Base-by-base conservation (phyloP, 192 early-diverging fungal species). In the Podila clonocystis region DNA sequence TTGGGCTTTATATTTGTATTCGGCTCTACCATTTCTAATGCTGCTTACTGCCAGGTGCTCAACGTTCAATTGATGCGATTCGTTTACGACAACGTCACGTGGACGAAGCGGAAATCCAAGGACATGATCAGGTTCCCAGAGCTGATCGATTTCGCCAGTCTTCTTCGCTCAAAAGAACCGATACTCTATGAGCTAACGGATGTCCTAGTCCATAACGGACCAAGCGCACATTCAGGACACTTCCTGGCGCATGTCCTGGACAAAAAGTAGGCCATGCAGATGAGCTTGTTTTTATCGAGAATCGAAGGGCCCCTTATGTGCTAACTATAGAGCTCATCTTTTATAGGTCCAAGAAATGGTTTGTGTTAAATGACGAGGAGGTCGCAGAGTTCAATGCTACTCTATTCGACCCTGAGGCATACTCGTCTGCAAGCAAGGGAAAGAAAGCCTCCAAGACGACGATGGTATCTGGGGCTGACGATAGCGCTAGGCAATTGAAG, bases 51-150 rank as follows among this genome's bases (percentile, higher is more conserved):
- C 4, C 49, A 80, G 77, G 71, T 71, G 5, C 68, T 84, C 9
- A 84, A 74, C 22, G 65, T 84, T 22, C 83, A 84, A n/a, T 11
- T 84, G 33, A 82, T 84, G 80, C 82, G 83, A 15, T 84, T 84
- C 57, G 49, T 83, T 0, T 84, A 83, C 22, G 83, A 83, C 31
- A 58, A 4, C 28, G 19, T 12, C 4, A 75, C 74, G 1, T 74
- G 71, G 68, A 84, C 74, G 11, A 84, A 84, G 48, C 76, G 68
- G 52, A 84, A 84, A 24, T 73, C 78, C 29, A 83, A 77, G 50
- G 72, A 75, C 9, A 70, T 58, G 20, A 70, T 84, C 30, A 57
- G 41, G 0, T 84, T 84, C 57, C 83, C 82, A 9, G 29, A 62
- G 59, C 50, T 66, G 26, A 74, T 84, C 13, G 64, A 84, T 30